Percentiles rank a stretch among this genome's conserved stretches.
Conservation (phyloP, 2,329 filamentous ascomycete genomes). For the Pseudopyricularia cyperi region DNA sequence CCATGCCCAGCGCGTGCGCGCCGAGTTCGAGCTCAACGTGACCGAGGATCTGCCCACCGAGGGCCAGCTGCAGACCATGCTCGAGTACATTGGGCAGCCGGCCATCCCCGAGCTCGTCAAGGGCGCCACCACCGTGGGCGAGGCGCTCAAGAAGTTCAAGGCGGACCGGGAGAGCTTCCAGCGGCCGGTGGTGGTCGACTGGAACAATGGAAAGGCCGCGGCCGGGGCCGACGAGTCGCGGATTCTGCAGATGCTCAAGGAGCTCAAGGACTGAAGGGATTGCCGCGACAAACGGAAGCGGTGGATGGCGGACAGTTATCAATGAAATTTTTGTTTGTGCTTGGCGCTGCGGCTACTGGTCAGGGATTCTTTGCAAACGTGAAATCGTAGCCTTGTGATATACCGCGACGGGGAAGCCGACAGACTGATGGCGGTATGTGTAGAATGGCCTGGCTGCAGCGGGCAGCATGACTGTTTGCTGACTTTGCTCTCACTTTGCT, state of each 20-base stretch:
- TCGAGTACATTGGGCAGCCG: slow-evolving; percentile 42
- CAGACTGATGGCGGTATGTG: neutral
- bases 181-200: slow-evolving; percentile 81
- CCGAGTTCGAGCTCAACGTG: slow-evolving; percentile 65
- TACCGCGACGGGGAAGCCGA: neutral
- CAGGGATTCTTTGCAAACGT: neutral
- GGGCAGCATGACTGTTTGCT: neutral
- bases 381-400: neutral
- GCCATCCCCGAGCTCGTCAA: slow-evolving; percentile 52
- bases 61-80: slow-evolving; percentile 21
- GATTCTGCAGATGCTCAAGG: slow-evolving; percentile 69
- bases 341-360: neutral
- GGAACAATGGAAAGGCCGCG: slow-evolving; percentile 78
- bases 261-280: slow-evolving; percentile 23
- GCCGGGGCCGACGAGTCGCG: slow-evolving; percentile 73
- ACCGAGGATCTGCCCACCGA: slow-evolving; percentile 46
- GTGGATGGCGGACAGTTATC: neutral
- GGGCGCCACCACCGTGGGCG: slow-evolving; percentile 59
- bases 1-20: slow-evolving; percentile 30
- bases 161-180: slow-evolving; percentile 56
- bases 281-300: neutral
- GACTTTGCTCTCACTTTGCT: neutral
- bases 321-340: neutral
- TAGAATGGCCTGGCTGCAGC: too few relatives aligned
- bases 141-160: slow-evolving; percentile 71